Evolutionary conservation across 169 alveolate genomes (phyloP), one percentile per base, ranked within the genome.

Genomic region (Cryptosporidium xiaoi): DNA sequence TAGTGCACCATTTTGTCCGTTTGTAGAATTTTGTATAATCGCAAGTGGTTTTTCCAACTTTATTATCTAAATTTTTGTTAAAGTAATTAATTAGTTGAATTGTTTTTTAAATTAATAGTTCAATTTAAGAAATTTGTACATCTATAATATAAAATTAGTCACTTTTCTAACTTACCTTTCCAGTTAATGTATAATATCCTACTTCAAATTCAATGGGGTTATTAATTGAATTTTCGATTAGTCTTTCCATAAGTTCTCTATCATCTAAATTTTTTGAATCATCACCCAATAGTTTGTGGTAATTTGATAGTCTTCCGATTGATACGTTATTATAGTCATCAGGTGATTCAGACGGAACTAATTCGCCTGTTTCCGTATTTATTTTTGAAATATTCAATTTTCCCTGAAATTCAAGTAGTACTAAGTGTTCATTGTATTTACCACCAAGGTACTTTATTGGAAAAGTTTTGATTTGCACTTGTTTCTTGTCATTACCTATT

Each of bases 41-140:
- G 87, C 87, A 12, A 77, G 40, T 27, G 87, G 87, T 24, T 77
- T 77, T 10, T 20, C 31, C 13, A 77, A 71, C 48, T 60, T 77
- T 3, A 60, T 71, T 44, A 77, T 7, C 87, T 77, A 60, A 1
- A 24, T 27, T 13, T 8, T 4, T 24, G 10, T 53, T 16, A 13
- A 5, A 10, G 12, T 12, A 77, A 34, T 3, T n/a, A 50, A 24
- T 20, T 29, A 8, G 27, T 24, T 24, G 27, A 24, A 24, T 24
- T 24, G 27, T 24, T n/a, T 24, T 12, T 27, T 15, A 60, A 60
- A 50, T 0, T 44, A 44, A n/a, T 33, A 56, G 36, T 55, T 55
- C 31, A 20, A 13, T 40, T 46, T 29, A 8, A 40, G 48, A 8
- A 8, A 40, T 6, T 40, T 40, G 4, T 40, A 40, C 48, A 40